Conservation (phyloP, 257 asterid genomes). For the Nicotiana tabacum region DNA sequence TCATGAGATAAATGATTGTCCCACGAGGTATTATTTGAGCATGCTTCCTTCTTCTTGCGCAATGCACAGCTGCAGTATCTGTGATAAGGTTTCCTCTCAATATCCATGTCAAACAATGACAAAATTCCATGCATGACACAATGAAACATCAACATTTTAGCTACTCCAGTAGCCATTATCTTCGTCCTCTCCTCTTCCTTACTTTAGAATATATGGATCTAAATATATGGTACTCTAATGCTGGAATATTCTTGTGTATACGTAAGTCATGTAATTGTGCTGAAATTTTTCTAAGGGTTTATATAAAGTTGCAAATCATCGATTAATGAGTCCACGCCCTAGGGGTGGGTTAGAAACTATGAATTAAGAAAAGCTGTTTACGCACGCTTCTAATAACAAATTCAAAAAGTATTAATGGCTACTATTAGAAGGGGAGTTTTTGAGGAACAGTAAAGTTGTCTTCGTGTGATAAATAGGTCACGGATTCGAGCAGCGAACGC, state of each 20-base stretch:
- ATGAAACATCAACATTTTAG: constrained; percentile 12
- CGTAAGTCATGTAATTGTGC: neutral
- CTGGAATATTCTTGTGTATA: no score
- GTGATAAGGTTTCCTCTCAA: constrained; percentile 40
- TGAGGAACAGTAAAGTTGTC: rapidly evolving
- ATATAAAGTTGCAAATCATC: constrained; percentile 16
- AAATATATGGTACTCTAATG: no score
- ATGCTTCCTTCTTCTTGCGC: constrained; percentile 23
- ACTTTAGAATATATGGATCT: neutral
- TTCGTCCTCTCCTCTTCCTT: constrained; percentile 9
- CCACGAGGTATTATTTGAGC: neutral
- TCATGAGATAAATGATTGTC: no score
- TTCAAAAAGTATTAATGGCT: no score
- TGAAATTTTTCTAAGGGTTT: constrained; percentile 17
- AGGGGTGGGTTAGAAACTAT: neutral
- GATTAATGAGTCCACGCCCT: constrained; percentile 4
- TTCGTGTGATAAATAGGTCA: no score
- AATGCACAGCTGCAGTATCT: constrained; percentile 37
- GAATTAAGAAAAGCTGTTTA: no score
- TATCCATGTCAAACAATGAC: constrained; percentile 25
- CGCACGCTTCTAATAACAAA: no score
- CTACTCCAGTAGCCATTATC: constrained; percentile 32
- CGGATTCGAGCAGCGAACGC: no score
- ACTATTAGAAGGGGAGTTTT: no score
- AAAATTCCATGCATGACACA: constrained; percentile 29